Evolutionary conservation across 1,139 yeast genomes (phyloP), one percentile per base, ranked within the genome.

Genomic region (Hanseniaspora gamundiae): DNA sequence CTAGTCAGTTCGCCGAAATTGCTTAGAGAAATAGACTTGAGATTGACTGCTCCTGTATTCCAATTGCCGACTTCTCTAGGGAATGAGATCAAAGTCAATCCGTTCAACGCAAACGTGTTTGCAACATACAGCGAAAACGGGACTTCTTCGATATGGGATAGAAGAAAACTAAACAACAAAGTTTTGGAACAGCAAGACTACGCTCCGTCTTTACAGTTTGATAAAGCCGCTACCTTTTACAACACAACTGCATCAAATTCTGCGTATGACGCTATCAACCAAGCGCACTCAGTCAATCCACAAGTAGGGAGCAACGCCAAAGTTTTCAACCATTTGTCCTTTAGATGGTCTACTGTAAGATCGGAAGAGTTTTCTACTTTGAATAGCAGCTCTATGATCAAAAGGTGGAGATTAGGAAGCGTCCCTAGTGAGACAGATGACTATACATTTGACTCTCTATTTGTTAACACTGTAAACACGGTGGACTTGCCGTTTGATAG

Each of bases 51-150:
- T 26, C 87, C 93, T 0, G 69, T 69, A 1, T 80, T 78, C 55
- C 94, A 84, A 58, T 70, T 82, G 57, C 84, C 88, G 2, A 80
- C 93, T 0, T 76, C 81, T 52, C 76, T 84, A 49, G 78, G 88
- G 0, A 69, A 76, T 51, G 84, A 84, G 11, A 70, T 88, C 39
- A 69, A 74, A 9, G 67, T 80, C 35, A 91, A 85, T 56, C 91
- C 83, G 3, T 76, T 78, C 54, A 70, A 73, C 47, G 71, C 71
- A 31, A 70, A 75, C 60, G 71, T 75, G 51, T 84, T 86, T 60
- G 76, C 85, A 35, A 78, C 94, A 0, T 75, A 74, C 51, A 75
- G 86, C 43, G 95, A 86, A 53, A 93, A 84, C 55, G 95, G 95
- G 1, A 75, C 93, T 0, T 65, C 87, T 46, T 80, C 91, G 0